Evolutionary conservation across 2,329 filamentous ascomycete genomes (phyloP).

Genomic region (Epichloe baconii): DNA sequence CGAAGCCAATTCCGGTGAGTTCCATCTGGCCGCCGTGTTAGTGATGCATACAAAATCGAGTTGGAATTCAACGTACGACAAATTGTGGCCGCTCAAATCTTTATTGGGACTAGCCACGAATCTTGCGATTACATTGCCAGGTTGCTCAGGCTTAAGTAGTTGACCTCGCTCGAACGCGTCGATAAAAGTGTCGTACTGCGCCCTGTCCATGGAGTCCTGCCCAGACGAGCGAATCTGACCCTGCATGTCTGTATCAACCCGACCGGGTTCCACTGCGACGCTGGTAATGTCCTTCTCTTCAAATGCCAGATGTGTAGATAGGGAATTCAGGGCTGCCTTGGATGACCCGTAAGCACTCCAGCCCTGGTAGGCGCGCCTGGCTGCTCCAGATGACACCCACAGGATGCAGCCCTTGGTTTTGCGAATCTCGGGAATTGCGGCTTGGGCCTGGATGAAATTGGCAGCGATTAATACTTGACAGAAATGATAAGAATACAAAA

Average conservation of each 20-base stretch:
- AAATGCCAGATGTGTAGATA: conserved; percentile 56
- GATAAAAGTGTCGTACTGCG: conserved; percentile 55
- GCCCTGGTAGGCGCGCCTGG: conserved; percentile 48
- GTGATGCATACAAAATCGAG: not conserved
- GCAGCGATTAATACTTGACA: not conserved
- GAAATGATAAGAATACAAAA: not conserved
- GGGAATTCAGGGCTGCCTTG: conserved; percentile 74
- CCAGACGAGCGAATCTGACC: conserved; percentile 57
- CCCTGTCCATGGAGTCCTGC: conserved; percentile 33
- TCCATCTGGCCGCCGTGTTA: conserved; percentile 21
- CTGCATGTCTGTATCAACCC: conserved; percentile 87
- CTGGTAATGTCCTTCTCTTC: conserved; percentile 69
- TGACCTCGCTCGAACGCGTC: conserved; percentile 56
- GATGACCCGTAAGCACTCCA: conserved; percentile 76
- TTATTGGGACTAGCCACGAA: conserved; percentile 52
- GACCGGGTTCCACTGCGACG: conserved; percentile 62
- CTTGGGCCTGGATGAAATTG: conserved; percentile 44
- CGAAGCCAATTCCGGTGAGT: conserved; percentile 32
- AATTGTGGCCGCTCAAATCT: conserved; percentile 62
- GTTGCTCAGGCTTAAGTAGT: conserved; percentile 69
- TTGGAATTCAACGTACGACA: conserved; percentile 39
- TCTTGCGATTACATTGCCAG: conserved; percentile 74
- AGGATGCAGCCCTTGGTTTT: conserved; percentile 57
- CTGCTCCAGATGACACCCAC: conserved; percentile 69
- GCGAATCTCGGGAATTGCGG: conserved; percentile 56